phyloP scores from a whole-genome alignment of 1,284 basidiomycete genomes.

The Tilletia walkeri region DNA sequence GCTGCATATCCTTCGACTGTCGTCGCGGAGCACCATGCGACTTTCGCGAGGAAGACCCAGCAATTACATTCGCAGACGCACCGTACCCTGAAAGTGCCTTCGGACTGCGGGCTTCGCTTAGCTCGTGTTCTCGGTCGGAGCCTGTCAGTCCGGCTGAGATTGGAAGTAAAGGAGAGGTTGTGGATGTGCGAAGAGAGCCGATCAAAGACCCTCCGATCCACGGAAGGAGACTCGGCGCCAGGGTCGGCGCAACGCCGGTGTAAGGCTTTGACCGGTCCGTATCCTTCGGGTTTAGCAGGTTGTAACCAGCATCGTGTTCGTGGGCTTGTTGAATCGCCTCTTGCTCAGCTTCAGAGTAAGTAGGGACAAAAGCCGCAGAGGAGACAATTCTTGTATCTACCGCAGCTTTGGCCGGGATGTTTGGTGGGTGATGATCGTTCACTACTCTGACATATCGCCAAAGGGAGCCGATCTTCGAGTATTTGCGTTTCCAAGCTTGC shows the following conservation, averaged over 20 bases:
- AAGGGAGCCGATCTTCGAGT: neutral
- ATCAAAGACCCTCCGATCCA: conserved; percentile 94
- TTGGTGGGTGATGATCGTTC: conserved; percentile 22
- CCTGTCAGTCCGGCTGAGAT: no score
- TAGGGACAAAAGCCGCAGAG: conserved; percentile 27
- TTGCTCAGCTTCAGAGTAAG: conserved; percentile 73
- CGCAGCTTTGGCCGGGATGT: neutral
- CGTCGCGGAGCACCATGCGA: no score
- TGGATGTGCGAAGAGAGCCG: conserved; percentile 58
- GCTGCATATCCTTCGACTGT: neutral
- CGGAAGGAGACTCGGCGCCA: conserved; percentile 71
- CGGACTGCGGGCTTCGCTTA: no score
- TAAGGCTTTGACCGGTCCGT: conserved; percentile 1
- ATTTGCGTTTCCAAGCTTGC: neutral
- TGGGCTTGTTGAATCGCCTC: conserved; percentile 67
- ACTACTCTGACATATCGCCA: conserved; percentile 16
- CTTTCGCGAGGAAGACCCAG: neutral
- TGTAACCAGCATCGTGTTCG: conserved; percentile 82
- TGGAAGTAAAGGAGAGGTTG: neutral
- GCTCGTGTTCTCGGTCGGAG: no score
- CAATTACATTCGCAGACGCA: neutral
- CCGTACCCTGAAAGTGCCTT: neutral
- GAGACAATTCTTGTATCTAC: no score
- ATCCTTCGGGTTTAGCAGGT: conserved; percentile 29
- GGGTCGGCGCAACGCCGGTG: conserved; percentile 75